Evolutionary conservation across 2,329 filamentous ascomycete genomes (phyloP).

Genomic region (Colletotrichum neosansevieriae): DNA sequence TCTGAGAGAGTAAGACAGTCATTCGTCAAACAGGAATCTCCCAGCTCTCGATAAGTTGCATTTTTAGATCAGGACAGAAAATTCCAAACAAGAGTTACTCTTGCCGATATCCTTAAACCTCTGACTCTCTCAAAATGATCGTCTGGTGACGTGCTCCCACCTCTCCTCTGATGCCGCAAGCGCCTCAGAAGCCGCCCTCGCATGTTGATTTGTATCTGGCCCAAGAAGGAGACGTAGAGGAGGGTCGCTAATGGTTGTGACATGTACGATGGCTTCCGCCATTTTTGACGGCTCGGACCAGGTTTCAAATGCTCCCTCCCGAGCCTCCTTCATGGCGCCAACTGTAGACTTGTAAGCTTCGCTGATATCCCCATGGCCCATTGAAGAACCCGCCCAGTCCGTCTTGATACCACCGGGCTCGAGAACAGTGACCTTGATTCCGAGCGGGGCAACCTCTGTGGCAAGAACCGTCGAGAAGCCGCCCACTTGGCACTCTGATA

Average conservation of each 20-base stretch:
- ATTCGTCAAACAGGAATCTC: too few species aligned
- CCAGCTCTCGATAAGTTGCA: too few species aligned
- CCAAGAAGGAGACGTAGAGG: background rate
- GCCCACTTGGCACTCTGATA: conserved; percentile 56
- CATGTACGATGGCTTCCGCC: background rate
- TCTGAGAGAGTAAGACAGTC: too few species aligned
- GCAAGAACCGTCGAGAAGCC: conserved; percentile 53
- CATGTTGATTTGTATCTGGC: background rate
- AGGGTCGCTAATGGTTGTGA: background rate
- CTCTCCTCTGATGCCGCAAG: background rate
- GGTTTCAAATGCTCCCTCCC: background rate
- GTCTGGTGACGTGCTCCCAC: background rate
- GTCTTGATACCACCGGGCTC: conserved; percentile 50
- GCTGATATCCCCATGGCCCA: conserved; percentile 44
- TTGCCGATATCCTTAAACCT: background rate
- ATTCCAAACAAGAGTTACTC: too few species aligned
- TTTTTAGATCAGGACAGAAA: too few species aligned
- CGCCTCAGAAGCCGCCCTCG: background rate
- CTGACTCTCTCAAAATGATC: background rate
- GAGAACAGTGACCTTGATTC: conserved; percentile 53
- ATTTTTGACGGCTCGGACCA: background rate
- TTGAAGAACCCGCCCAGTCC: conserved; percentile 51
- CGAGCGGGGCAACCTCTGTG: conserved; percentile 50
- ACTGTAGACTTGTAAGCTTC: conserved; percentile 53
- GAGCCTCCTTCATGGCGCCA: conserved; percentile 42